Base-by-base conservation (phyloP, 75 land plant genomes). In the Adiantum capillusveneris region DNA sequence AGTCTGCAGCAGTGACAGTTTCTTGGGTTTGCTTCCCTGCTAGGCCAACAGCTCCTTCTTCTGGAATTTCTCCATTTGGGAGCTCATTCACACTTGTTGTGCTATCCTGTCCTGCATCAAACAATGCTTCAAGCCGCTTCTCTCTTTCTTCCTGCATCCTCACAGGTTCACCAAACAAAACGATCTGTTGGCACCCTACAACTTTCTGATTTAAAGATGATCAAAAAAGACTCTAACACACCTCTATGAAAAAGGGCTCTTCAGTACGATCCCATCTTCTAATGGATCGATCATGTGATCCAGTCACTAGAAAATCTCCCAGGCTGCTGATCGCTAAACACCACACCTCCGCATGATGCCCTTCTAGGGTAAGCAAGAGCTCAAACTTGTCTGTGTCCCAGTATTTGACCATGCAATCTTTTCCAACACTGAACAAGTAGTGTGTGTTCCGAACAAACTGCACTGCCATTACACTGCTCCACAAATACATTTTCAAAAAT, bases 341-440 rank as follows among this genome's bases (percentile, higher is more conserved):
- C 84, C 82, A 87, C 51, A 95, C 79, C 59, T 77, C 83, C 20
- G 88, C 84, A 74, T 90, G 97, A 60, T 95, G 99, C 24, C 97
- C 99, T 59, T 87, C 99, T 42, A 95, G 83, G n/a, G 86, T 95
- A 41, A 95, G 75, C 58, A 95, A 79, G 34, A 90, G 67, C 73
- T 95, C 97, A 79, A 95, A 95, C 57, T 90, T 95, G 69, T 95
- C 99, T 41, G 97, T 97, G 79, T 95, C 99, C 99, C 99, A 95
- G 62, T 95, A 95, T 31, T 95, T 95, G 41, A 95, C 77, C n/a
- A 90, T 65, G 25, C 86, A 81, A 63, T 95, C 99, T 65, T 90
- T 90, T 46, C 99, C 99, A 49, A 67, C 97, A 69, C 92, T 90
- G 55, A 95, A 90, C 63, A 95, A 59, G 65, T 95, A 95, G 57